These are phyloP conservation scores for Clonostachys byssicola DNA, from an alignment of 2,329 filamentous ascomycete species.

Conservation along the genomic window DNA sequence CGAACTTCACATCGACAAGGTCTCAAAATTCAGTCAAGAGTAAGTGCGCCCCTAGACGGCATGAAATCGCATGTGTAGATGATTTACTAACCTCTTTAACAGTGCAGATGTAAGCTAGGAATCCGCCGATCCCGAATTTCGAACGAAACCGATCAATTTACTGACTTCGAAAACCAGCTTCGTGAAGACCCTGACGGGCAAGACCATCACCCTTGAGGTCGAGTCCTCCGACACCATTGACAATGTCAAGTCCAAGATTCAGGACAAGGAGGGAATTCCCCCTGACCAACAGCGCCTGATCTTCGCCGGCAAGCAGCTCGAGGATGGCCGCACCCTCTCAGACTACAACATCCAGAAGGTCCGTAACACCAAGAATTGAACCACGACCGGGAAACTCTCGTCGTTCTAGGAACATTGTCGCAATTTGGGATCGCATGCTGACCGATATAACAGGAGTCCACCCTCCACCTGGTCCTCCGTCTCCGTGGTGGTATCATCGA, in stretches of 20 bases:
- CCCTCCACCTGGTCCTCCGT: constrained; percentile 96
- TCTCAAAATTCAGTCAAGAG: constrained; percentile 54
- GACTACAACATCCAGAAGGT: constrained; percentile 99
- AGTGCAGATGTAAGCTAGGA: constrained; percentile 84
- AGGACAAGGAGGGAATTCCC: constrained; percentile 99
- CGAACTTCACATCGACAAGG: constrained; percentile 36
- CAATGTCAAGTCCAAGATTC: constrained; percentile 99
- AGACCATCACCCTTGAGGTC: constrained; percentile 99
- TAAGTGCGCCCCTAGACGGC: constrained; percentile 33
- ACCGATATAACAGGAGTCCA: constrained; percentile 73
- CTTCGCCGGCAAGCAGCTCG: constrained; percentile 98
- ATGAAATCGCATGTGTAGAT: not conserved
- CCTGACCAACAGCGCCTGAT: constrained; percentile 98
- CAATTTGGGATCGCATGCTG: not conserved
- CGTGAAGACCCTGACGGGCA: constrained; percentile 99
- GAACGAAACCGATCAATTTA: constrained; percentile 13
- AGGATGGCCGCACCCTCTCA: constrained; percentile 93
- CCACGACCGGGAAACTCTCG: not conserved
- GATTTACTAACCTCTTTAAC: constrained; percentile 41
- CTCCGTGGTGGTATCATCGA: constrained; percentile 99
- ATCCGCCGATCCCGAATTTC: not conserved
- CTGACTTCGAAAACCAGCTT: constrained; percentile 60
- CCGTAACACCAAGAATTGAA: constrained; percentile 25
- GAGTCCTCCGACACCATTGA: constrained; percentile 99
- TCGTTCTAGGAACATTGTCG: not conserved